phyloP scores from a whole-genome alignment of 331 rosid species.

The Rosa hybrid region DNA sequence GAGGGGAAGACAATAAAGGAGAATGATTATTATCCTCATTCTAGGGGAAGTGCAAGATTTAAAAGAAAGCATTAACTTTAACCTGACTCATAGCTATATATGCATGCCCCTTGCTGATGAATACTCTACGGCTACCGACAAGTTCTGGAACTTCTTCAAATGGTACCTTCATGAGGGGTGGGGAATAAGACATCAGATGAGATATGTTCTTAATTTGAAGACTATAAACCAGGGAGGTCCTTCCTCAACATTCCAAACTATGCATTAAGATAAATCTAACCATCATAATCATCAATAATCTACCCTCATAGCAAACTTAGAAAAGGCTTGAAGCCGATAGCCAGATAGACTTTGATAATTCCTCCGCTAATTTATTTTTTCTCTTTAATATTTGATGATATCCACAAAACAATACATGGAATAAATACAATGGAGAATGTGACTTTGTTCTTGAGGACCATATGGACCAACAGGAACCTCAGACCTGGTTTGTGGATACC shows the following conservation, averaged over 20 bases:
- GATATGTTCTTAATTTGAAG: neutral
- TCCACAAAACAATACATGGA: neutral
- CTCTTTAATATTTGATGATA: neutral
- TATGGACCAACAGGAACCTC: slow-evolving; percentile 1
- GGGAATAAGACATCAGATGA: neutral
- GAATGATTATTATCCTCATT: slow-evolving; percentile 21
- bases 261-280: neutral
- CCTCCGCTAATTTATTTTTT: neutral
- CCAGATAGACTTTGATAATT: neutral
- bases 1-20: slow-evolving; percentile 23
- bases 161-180: slow-evolving; percentile 59
- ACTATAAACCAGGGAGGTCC: slow-evolving; percentile 4
- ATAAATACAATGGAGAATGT: neutral
- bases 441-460: neutral
- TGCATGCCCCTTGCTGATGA: slow-evolving; percentile 75
- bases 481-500: neutral
- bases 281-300: neutral
- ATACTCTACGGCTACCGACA: slow-evolving; percentile 82
- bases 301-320: neutral
- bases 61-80: slow-evolving; percentile 25
- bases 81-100: slow-evolving; percentile 90
- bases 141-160: slow-evolving; percentile 98
- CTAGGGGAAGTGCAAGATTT: slow-evolving; percentile 1
- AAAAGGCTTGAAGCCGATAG: neutral
- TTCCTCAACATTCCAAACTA: neutral